Conservation (phyloP, 768 basidiomycete genomes). For the Rhodotorula taiwanensis region DNA sequence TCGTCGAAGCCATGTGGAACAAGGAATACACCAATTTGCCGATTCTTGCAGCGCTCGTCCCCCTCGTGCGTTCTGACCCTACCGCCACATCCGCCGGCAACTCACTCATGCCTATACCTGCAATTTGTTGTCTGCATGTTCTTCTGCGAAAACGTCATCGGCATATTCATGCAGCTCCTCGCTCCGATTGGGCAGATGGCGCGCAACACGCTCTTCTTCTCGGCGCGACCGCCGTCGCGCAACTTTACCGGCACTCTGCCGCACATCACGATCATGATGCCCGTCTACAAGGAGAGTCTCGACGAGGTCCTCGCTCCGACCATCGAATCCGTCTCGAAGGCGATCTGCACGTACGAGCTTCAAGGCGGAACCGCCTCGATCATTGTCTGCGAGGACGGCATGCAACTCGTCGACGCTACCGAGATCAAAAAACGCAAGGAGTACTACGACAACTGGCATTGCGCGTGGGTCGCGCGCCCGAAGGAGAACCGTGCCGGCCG, state of each 20-base stretch:
- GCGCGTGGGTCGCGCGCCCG: conserved; percentile 68
- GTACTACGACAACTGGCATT: conserved; percentile 64
- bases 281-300: conserved; percentile 39
- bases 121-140: conserved; percentile 14
- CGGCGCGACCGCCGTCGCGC: background rate
- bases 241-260: conserved; percentile 2
- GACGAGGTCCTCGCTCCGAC: conserved; percentile 37
- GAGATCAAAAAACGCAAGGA: conserved; percentile 61
- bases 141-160: conserved; percentile 7
- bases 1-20: background rate
- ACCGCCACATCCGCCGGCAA: background rate
- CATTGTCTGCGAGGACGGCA: conserved; percentile 67
- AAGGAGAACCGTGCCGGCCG: conserved; percentile 65
- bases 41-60: background rate
- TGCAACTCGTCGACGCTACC: conserved; percentile 59
- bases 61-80: too few relatives aligned
- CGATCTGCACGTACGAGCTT: conserved; percentile 8
- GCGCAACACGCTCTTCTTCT: conserved; percentile 17
- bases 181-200: conserved; percentile 7
- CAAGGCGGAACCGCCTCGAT: conserved; percentile 64
- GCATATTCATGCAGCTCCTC: conserved; percentile 7
- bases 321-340: conserved; percentile 21
- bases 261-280: conserved; percentile 28
- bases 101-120: background rate
- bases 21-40: background rate